Conservation (phyloP, 202 grass and related monocot species). For the Schoenoplectus tabernaemontani region DNA sequence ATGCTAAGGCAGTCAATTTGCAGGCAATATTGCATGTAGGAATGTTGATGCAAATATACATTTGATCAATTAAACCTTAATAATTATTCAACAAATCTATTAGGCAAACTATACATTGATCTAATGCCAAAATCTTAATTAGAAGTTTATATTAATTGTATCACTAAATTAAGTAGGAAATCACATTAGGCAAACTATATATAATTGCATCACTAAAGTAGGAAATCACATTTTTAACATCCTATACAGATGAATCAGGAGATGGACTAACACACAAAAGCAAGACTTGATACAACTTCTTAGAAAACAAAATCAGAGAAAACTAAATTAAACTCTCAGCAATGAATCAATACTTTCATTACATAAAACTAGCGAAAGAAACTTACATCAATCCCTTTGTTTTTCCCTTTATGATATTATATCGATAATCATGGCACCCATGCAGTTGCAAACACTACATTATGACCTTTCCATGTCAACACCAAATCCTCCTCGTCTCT, state of each 20-base stretch:
- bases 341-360: conserved; percentile 5
- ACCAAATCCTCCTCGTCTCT: conserved; percentile 86
- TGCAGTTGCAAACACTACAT: conserved; percentile 76
- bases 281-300: conserved; percentile 5
- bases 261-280: not conserved
- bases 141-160: not conserved
- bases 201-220: not conserved
- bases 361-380: conserved; percentile 4
- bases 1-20: not conserved
- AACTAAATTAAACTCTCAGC: not conserved
- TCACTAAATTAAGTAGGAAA: too few species aligned
- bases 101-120: not conserved
- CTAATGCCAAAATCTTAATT: not conserved
- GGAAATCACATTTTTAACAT: not conserved
- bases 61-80: not conserved
- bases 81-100: not conserved
- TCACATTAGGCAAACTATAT: too few species aligned
- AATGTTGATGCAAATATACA: not conserved
- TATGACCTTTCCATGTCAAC: conserved; percentile 97
- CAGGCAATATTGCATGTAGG: not conserved
- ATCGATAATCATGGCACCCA: conserved; percentile 44
- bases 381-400: not conserved
- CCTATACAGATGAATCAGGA: not conserved
- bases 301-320: conserved; percentile 8
- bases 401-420: conserved; percentile 1